Base-by-base conservation (phyloP, 495 filamentous ascomycete species). In the Penicillium macrosclerotiorum region DNA sequence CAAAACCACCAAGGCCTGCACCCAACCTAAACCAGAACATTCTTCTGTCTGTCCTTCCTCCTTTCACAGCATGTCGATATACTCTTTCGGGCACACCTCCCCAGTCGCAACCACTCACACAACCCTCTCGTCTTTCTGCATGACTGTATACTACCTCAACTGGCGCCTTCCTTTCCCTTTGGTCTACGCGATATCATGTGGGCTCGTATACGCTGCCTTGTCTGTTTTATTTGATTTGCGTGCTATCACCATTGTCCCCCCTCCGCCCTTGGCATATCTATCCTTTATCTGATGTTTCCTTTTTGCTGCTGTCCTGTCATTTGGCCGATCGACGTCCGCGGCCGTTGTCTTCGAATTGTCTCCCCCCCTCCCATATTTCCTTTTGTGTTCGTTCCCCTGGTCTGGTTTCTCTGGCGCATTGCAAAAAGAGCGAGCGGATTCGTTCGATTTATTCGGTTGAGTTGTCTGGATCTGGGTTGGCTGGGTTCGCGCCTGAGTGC, bases 121-220 rank as follows among this genome's bases (percentile, higher is more conserved):
- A 49, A 42, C 57, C 46, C 40, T 49, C 11, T 46, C 39, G 33
- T 43, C 30, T 39, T 39, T 38, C 52, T 61, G 57, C 64, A 66
- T 68, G 62, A 63, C 49, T 72, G 65, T 63, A 72, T 54, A 68
- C 53, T 69, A 69, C 47, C 44, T 43, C 33, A 47, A 50, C 52
- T 49, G 58, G 57, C 60, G 56, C 62, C 52, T 62, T 60, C 38
- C 46, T 42, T 53, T 51, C 20, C 27, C 47, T 51, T 52, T 45
- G 39, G 39, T 22, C 27, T 25, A n/a, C n/a, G n/a, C n/a, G n/a
- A n/a, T 35, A 37, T 42, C 19, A 49, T 48, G 18, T 36, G 47
- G 45, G 49, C 53, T 51, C 51, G 50, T 56, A 61, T 61, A 61
- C 47, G 55, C 55, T 36, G 34, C 38, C 45, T 55, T 29, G 41